phyloP scores from a whole-genome alignment of 768 basidiomycete species.

The Agaricus bisporus region DNA sequence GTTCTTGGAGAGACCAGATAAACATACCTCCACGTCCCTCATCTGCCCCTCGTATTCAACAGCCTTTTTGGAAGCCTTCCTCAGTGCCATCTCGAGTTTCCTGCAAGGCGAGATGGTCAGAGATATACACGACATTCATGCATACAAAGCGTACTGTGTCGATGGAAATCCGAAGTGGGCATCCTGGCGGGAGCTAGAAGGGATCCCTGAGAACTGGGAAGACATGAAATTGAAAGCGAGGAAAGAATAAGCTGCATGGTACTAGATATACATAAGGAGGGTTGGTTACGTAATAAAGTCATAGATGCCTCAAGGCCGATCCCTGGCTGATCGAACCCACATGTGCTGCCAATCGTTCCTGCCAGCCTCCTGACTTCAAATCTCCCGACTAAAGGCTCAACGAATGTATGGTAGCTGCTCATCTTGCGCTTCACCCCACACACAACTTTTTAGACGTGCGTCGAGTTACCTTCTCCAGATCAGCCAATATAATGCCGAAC shows the following conservation, averaged over 20 bases:
- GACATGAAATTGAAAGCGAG: constrained; percentile 3
- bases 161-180: constrained; percentile 14
- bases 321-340: constrained; percentile 27
- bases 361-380: background rate
- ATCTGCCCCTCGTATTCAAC: constrained; percentile 48
- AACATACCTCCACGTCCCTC: constrained; percentile 53
- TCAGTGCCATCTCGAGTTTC: constrained; percentile 41
- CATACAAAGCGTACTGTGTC: constrained; percentile 17
- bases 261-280: constrained; percentile 11
- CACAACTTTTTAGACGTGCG: too few relatives aligned
- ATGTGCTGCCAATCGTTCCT: constrained; percentile 20
- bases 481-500: too few relatives aligned
- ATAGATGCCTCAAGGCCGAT: constrained; percentile 15
- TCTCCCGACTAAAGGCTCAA: background rate
- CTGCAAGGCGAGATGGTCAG: constrained; percentile 19
- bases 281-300: constrained; percentile 20
- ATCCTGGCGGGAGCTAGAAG: background rate
- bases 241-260: background rate
- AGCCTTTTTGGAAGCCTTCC: constrained; percentile 40
- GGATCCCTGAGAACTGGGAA: background rate
- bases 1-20: background rate
- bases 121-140: background rate
- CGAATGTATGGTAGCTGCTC: too few relatives aligned
- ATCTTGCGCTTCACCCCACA: too few relatives aligned
- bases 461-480: too few relatives aligned